Evolutionary conservation across 75 land plant species (phyloP), one percentile per base, ranked within the genome.

Genomic region (Sequoiadendron giganteum): DNA sequence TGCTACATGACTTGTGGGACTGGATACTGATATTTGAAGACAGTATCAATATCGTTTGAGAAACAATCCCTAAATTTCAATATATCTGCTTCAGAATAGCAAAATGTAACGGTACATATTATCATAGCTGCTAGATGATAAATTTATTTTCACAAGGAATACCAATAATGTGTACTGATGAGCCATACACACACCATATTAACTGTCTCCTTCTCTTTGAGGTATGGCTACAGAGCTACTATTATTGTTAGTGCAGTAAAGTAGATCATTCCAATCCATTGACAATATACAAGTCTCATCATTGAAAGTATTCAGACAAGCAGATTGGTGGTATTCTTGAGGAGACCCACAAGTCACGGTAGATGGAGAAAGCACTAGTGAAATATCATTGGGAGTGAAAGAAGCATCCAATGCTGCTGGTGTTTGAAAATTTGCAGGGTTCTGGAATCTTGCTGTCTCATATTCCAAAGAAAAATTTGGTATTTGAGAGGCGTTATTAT

Each of bases 221-320:
- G 40, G 82, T 40, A 79, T 1, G 70, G n/a, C 14, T 28, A 82
- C 34, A n/a, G 49, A 47, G 34, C 77, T 32, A 75, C n/a, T 75
- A 75, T 75, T 75, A 34, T 45, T n/a, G 30, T 45, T 47, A 30
- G 14, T 45, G 84, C 48, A 40, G 42, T 18, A 40, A 9, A 79
- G 43, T 21, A 82, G 34, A 82, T 82, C 84, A 82, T 47, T 82
- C 84, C 42, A 82, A 19, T 82, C 84, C 48, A 47, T 82, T n/a
- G 84, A 82, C 28, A 82, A 47, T 82, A n/a, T n/a, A n/a, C 47
- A 82, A 10, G 21, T n/a, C 48, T 47, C 84, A n/a, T n/a, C 52
- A 47, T 47, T 47, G 49, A 42, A 82, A 4, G 16, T n/a, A n/a
- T 82, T 45, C 5, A 82, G 11, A 30, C 84, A 82, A 49, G 34